A percentile compares a stretch with the other conserved stretches of the same genome.
Evolutionary conservation across 2,329 filamentous ascomycete species (phyloP).

Genomic region (Gaeumannomyces tritici): DNA sequence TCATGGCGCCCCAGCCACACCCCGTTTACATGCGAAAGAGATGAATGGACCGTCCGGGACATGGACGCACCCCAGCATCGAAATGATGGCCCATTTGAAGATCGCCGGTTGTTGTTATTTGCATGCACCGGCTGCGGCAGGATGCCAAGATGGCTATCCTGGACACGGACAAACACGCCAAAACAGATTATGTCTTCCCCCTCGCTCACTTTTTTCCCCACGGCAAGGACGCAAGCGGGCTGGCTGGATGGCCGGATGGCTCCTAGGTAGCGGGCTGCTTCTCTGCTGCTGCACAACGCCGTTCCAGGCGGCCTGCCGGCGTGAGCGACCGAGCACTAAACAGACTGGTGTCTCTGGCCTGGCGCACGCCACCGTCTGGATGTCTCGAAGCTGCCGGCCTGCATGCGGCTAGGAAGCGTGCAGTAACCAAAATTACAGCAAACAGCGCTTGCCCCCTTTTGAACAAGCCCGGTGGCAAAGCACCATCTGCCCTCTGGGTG

Average conservation of each 20-base stretch:
- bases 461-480: conserved; percentile 6
- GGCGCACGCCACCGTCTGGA: too few relatives aligned
- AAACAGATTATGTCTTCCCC: too few relatives aligned
- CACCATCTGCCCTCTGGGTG: too few relatives aligned
- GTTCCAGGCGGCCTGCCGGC: background rate
- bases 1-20: background rate
- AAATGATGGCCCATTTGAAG: background rate
- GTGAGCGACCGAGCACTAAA: background rate
- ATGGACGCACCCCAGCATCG: background rate
- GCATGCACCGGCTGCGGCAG: background rate
- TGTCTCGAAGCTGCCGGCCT: too few relatives aligned
- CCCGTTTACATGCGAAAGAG: background rate
- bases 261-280: too few relatives aligned
- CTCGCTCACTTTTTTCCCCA: too few relatives aligned
- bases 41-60: background rate
- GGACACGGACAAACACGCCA: too few relatives aligned
- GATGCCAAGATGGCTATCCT: too few relatives aligned
- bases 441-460: conserved; percentile 4
- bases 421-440: conserved; percentile 7
- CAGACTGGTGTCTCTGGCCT: too few relatives aligned
- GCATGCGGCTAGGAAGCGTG: background rate
- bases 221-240: too few relatives aligned
- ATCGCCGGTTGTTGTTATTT: background rate
- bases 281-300: too few relatives aligned
- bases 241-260: too few relatives aligned